A percentile compares a stretch with the other conserved stretches of the same genome.
Evolutionary conservation across 495 filamentous ascomycete genomes (phyloP).

Genomic region (Physcia stellaris): DNA sequence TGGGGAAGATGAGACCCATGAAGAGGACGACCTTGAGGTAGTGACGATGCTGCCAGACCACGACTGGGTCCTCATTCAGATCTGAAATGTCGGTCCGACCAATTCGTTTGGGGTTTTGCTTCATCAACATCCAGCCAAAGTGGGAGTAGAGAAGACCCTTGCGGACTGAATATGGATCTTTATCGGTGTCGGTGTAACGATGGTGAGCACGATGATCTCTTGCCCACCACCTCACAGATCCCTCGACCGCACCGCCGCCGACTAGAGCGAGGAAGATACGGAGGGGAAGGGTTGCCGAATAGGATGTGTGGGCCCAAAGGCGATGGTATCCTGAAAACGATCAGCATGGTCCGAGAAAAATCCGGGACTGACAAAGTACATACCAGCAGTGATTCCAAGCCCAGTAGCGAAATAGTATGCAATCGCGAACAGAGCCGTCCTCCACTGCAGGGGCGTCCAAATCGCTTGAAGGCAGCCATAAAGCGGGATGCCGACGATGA

Average conservation of each 20-base stretch:
- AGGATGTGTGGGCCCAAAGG: slow-evolving; percentile 90
- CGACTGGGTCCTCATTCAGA: slow-evolving; percentile 86
- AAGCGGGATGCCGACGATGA: slow-evolving; percentile 78
- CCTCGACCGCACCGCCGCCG: slow-evolving; percentile 91
- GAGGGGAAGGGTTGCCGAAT: slow-evolving; percentile 76
- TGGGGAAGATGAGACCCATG: slow-evolving; percentile 82
- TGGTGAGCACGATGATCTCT: slow-evolving; percentile 95
- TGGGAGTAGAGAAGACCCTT: slow-evolving; percentile 97
- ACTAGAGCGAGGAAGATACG: slow-evolving; percentile 85
- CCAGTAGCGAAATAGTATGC: slow-evolving; percentile 82
- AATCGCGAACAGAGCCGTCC: slow-evolving; percentile 72
- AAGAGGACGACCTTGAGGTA: slow-evolving; percentile 78
- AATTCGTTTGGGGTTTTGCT: slow-evolving; percentile 85
- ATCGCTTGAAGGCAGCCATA: slow-evolving; percentile 61
- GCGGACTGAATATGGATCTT: slow-evolving; percentile 97
- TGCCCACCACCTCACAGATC: slow-evolving; percentile 95
- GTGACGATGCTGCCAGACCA: slow-evolving; percentile 88
- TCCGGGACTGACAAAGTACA: slow-evolving; percentile 16
- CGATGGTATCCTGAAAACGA: slow-evolving; percentile 56
- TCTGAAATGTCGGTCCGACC: slow-evolving; percentile 96
- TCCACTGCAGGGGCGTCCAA: slow-evolving; percentile 64
- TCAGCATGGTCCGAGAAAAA: slow-evolving; percentile 6
- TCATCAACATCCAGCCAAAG: slow-evolving; percentile 87
- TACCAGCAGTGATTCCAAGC: slow-evolving; percentile 77
- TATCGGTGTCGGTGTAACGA: slow-evolving; percentile 97